Conservation (phyloP, 371 early-diverging fungal species). For the Mucor sp. region DNA sequence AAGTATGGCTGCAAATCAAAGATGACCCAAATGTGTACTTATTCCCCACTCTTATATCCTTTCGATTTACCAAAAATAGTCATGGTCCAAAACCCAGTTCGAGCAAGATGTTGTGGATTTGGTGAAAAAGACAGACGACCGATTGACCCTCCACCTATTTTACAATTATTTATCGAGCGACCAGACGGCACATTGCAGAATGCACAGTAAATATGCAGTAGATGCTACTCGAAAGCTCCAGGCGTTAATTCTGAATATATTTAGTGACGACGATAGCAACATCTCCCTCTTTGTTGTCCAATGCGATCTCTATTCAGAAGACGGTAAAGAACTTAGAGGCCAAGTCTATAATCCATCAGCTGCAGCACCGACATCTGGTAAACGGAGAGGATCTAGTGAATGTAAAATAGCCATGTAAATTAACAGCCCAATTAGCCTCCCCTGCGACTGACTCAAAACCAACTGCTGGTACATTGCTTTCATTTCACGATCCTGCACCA, state of each 20-base stretch:
- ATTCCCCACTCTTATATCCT: not conserved
- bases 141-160: constrained; percentile 38
- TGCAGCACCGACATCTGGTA: constrained; percentile 4
- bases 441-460: constrained; percentile 1
- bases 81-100: constrained; percentile 59
- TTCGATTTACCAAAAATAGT: constrained; percentile 10
- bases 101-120: constrained; percentile 66
- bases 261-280: constrained; percentile 20
- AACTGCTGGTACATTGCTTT: constrained; percentile 15
- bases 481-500: constrained; percentile 35
- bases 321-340: constrained; percentile 22
- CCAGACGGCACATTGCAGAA: constrained; percentile 31
- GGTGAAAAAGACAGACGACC: constrained; percentile 40
- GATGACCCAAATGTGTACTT: not conserved
- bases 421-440: not conserved
- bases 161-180: constrained; percentile 36
- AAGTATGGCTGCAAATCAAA: constrained; percentile 10
- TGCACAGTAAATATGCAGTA: constrained; percentile 18
- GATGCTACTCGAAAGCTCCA: not conserved
- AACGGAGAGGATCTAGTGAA: not conserved
- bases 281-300: constrained; percentile 27
- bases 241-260: not conserved
- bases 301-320: constrained; percentile 33
- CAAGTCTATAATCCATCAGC: constrained; percentile 37
- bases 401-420: not conserved